These are phyloP conservation scores for Lachnellula hyalina DNA, from an alignment of 2,329 filamentous ascomycete species.

Conservation along the genomic window DNA sequence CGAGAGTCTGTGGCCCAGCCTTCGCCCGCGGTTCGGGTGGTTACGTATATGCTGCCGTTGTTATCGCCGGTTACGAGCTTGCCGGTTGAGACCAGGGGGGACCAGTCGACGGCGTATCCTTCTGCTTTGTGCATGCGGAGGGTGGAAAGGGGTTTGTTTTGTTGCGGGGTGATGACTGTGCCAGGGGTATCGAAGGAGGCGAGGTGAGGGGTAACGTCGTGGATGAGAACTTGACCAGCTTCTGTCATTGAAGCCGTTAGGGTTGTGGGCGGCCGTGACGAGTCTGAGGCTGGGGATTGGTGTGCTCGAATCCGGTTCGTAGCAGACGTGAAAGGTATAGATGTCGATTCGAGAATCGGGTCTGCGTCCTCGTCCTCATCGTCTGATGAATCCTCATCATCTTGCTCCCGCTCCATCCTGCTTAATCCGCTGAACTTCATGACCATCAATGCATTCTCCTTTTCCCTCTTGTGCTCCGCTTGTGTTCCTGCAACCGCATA, in stretches of 20 bases:
- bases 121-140: constrained; percentile 88
- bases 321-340: constrained; percentile 78
- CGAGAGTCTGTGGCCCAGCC: constrained; percentile 84
- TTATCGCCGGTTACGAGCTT: constrained; percentile 91
- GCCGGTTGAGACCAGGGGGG: constrained; percentile 69
- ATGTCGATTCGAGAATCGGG: constrained; percentile 88
- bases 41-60: constrained; percentile 82
- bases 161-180: constrained; percentile 68
- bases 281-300: constrained; percentile 68
- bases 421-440: constrained; percentile 93
- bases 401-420: constrained; percentile 69
- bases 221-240: constrained; percentile 80
- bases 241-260: constrained; percentile 91
- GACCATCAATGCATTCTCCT: constrained; percentile 90
- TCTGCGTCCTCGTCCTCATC: constrained; percentile 71
- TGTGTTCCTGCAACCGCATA: constrained; percentile 95
- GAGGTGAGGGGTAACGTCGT: constrained; percentile 89
- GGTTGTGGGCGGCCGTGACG: constrained; percentile 69
- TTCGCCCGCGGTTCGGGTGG: constrained; percentile 79
- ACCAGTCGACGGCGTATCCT: constrained; percentile 98
- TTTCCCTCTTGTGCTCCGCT: constrained; percentile 66
- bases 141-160: constrained; percentile 83
- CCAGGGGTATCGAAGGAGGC: constrained; percentile 87
- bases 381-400: constrained; percentile 63
- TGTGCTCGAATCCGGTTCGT: constrained; percentile 91